Evolutionary conservation across 1,139 yeast genomes (phyloP).

Genomic region (Kazachstania sp.): DNA sequence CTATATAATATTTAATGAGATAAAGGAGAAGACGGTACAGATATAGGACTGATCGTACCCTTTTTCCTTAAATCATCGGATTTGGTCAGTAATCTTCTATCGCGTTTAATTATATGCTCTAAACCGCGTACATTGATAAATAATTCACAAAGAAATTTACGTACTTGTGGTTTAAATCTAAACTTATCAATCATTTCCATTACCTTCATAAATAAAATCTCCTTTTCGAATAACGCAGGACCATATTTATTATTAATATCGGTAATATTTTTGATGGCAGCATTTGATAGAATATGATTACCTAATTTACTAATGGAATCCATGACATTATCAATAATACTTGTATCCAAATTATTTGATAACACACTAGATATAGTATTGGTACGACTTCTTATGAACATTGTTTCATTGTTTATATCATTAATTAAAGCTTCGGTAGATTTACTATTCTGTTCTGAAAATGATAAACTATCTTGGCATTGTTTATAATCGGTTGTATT

Average conservation of each 20-base stretch:
- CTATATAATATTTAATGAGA: not conserved
- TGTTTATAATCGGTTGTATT: slow-evolving; percentile 7
- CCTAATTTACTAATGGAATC: slow-evolving; percentile 54
- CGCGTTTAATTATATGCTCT: slow-evolving; percentile 44
- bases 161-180: slow-evolving; percentile 52
- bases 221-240: slow-evolving; percentile 44
- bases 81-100: slow-evolving; percentile 25
- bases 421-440: not conserved
- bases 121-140: slow-evolving; percentile 51
- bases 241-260: slow-evolving; percentile 48
- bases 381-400: not conserved
- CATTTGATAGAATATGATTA: slow-evolving; percentile 53
- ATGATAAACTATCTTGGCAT: not conserved
- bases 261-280: slow-evolving; percentile 55
- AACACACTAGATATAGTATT: slow-evolving; percentile 3
- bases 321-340: slow-evolving; percentile 42
- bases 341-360: slow-evolving; percentile 26
- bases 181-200: slow-evolving; percentile 58
- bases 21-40: slow-evolving; percentile 1
- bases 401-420: not conserved
- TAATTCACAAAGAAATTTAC: slow-evolving; percentile 62
- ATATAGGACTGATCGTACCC: not conserved
- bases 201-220: slow-evolving; percentile 51
- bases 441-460: slow-evolving; percentile 1
- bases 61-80: not conserved